A percentile compares a stretch with the other conserved stretches of the same genome.
These are phyloP conservation scores for Amniculicola lignicola DNA, from an alignment of 495 filamentous ascomycete genomes.

Conservation along the genomic window DNA sequence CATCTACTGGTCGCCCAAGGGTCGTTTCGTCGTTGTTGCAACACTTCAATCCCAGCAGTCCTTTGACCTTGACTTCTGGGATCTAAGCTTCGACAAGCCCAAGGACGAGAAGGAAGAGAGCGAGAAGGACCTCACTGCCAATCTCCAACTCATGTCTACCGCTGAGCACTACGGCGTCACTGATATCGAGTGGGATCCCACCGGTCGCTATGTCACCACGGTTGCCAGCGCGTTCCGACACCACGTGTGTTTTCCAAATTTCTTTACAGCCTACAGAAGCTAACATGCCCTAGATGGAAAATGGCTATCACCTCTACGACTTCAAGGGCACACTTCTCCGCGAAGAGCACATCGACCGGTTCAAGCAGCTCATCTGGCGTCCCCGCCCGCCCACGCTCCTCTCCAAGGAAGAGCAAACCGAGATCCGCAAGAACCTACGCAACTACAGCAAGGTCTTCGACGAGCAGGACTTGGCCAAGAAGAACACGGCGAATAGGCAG, in stretches of 20 bases:
- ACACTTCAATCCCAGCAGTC: conserved; percentile 87
- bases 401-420: conserved; percentile 90
- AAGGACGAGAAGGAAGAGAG: conserved; percentile 81
- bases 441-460: conserved; percentile 95
- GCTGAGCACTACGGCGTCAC: conserved; percentile 96
- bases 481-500: conserved; percentile 86
- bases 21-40: conserved; percentile 87
- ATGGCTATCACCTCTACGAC: conserved; percentile 96
- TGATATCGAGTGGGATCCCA: conserved; percentile 96
- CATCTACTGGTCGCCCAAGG: conserved; percentile 99
- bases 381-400: conserved; percentile 86
- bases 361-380: conserved; percentile 96
- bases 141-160: conserved; percentile 87
- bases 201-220: conserved; percentile 86
- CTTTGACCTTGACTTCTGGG: conserved; percentile 96
- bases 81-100: conserved; percentile 79
- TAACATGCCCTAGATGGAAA: conserved; percentile 73
- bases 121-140: conserved; percentile 91
- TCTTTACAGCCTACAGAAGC: neutral
- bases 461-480: conserved; percentile 86
- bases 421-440: conserved; percentile 94
- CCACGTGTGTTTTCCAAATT: conserved; percentile 57
- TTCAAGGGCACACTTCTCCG: conserved; percentile 86
- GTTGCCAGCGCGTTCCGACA: conserved; percentile 95
- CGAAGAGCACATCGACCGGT: conserved; percentile 90